Conservation (phyloP, 2,329 filamentous ascomycete genomes). For the Eutypa lata region DNA sequence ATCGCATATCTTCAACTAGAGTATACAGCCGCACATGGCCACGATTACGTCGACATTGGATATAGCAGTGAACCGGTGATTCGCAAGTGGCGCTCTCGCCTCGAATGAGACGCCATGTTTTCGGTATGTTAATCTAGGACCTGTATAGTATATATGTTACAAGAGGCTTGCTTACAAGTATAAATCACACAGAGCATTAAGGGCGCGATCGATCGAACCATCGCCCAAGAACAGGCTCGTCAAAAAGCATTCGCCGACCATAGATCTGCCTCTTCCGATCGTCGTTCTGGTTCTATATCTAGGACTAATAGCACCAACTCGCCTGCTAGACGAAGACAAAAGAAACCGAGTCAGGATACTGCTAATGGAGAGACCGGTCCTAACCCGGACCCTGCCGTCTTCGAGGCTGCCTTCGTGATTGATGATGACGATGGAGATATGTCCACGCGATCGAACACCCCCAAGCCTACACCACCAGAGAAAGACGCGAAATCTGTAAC, state of each 20-base stretch:
- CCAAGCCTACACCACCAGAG: slow-evolving; percentile 38
- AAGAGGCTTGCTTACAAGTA: too few species aligned
- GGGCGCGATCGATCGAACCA: slow-evolving; percentile 80
- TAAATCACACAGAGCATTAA: slow-evolving; percentile 63
- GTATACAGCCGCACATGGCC: background rate
- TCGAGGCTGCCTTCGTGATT: slow-evolving; percentile 81
- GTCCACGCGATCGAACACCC: slow-evolving; percentile 59
- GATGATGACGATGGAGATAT: slow-evolving; percentile 84
- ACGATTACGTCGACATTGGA: background rate
- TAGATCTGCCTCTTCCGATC: slow-evolving; percentile 39
- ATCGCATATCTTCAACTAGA: background rate
- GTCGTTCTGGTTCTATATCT: slow-evolving; percentile 43
- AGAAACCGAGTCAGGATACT: slow-evolving; percentile 38
- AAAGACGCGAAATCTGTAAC: slow-evolving; percentile 26
- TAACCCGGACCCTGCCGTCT: slow-evolving; percentile 80
- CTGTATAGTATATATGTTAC: background rate
- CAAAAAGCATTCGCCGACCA: slow-evolving; percentile 54
- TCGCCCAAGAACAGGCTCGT: slow-evolving; percentile 87
- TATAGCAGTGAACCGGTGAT: too few species aligned
- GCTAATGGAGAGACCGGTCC: slow-evolving; percentile 37
- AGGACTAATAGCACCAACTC: slow-evolving; percentile 33
- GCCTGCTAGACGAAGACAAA: slow-evolving; percentile 34
- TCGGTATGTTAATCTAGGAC: slow-evolving; percentile 16
- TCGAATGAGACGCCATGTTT: slow-evolving; percentile 21
- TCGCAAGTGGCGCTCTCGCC: background rate